phyloP scores from a whole-genome alignment of 495 filamentous ascomycete genomes.

The Geoglossum glabrum region DNA sequence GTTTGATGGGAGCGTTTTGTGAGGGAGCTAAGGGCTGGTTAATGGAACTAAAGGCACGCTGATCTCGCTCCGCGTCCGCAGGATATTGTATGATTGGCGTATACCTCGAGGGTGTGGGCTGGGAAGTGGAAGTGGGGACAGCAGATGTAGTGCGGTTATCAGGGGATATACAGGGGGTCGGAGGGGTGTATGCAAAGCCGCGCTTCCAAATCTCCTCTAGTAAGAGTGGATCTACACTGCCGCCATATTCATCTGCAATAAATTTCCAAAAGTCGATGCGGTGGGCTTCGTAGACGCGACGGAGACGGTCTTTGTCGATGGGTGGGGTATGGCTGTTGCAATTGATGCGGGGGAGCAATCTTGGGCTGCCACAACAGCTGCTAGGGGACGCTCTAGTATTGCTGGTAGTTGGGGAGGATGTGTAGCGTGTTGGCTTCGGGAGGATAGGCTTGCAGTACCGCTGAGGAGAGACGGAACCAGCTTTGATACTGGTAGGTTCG shows the following conservation, averaged over 20 bases:
- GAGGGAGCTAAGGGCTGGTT: background rate
- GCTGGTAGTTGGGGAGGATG: slow-evolving; percentile 2
- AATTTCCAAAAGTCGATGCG: slow-evolving; percentile 51
- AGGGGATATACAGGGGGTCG: slow-evolving; percentile 15
- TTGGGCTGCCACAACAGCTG: background rate
- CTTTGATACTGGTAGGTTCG: background rate
- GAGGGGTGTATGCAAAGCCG: slow-evolving; percentile 22
- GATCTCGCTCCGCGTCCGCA: background rate
- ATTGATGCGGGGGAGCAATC: slow-evolving; percentile 22
- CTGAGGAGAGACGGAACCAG: background rate
- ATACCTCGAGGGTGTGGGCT: background rate
- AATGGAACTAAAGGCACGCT: background rate
- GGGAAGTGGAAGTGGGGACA: background rate
- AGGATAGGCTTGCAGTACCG: slow-evolving; percentile 4
- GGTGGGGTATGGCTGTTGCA: slow-evolving; percentile 1
- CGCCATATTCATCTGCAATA: slow-evolving; percentile 50
- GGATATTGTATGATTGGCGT: background rate
- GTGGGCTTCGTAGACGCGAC: slow-evolving; percentile 46
- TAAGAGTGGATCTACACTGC: slow-evolving; percentile 36
- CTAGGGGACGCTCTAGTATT: background rate
- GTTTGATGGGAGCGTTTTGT: background rate
- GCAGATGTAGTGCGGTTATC: slow-evolving; percentile 5
- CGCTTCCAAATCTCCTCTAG: slow-evolving; percentile 51
- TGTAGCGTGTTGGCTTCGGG: slow-evolving; percentile 1
- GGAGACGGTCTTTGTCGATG: slow-evolving; percentile 48